Evolutionary conservation across 768 basidiomycete genomes (phyloP).

Genomic region (Russula ochroleuca): DNA sequence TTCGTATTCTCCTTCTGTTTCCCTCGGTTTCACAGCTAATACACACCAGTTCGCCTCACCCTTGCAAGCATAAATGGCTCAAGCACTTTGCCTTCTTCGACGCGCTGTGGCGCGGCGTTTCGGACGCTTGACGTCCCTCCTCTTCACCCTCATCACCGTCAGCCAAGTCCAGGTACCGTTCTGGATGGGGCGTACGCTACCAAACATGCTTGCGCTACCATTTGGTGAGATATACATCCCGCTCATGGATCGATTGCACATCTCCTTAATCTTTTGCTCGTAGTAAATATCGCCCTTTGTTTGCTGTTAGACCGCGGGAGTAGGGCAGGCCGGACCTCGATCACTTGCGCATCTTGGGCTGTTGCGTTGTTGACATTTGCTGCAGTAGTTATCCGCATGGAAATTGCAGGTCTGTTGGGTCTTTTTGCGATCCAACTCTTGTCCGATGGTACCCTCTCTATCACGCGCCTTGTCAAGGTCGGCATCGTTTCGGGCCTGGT

Average conservation of each 20-base stretch:
- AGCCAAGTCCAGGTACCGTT: constrained; percentile 90
- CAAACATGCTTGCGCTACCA: constrained; percentile 88
- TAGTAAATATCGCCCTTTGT: constrained; percentile 57
- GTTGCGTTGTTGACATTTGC: constrained; percentile 62
- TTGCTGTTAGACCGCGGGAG: constrained; percentile 45
- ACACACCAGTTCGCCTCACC: constrained; percentile 59
- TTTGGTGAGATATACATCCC: constrained; percentile 49
- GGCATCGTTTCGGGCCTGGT: constrained; percentile 46
- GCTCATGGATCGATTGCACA: background rate
- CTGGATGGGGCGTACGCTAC: constrained; percentile 90
- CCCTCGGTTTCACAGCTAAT: background rate
- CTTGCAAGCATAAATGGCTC: constrained; percentile 63
- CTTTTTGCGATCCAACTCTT: constrained; percentile 57
- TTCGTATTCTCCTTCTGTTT: constrained; percentile 37
- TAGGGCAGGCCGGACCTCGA: constrained; percentile 35
- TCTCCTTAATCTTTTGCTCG: background rate
- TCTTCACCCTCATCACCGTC: constrained; percentile 65
- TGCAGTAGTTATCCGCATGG: constrained; percentile 72
- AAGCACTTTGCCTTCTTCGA: constrained; percentile 58
- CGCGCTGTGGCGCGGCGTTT: constrained; percentile 61
- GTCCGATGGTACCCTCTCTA: constrained; percentile 39
- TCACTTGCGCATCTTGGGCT: constrained; percentile 41
- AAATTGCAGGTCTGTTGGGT: constrained; percentile 63
- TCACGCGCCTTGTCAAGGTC: constrained; percentile 44
- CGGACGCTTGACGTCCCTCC: constrained; percentile 50